A percentile compares a stretch with the other conserved stretches of the same genome.
Evolutionary conservation across 2,329 filamentous ascomycete species (phyloP).

Genomic region (Tothia fuscella): DNA sequence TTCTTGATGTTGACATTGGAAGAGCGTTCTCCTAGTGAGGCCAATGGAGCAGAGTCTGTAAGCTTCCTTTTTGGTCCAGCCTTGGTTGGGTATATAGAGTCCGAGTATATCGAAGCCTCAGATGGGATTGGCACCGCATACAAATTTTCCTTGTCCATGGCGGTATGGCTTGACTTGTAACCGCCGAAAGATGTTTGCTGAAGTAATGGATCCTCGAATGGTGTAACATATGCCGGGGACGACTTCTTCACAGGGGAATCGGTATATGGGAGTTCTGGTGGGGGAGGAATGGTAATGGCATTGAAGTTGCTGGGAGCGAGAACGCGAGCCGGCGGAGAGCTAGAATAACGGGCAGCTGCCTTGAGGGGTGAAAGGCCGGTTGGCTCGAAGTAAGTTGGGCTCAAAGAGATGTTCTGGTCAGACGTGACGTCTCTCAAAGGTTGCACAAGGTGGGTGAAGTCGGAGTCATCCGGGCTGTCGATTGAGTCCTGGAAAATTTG

Average conservation of each 20-base stretch:
- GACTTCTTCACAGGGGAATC: constrained; percentile 61
- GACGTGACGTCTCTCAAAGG: constrained; percentile 34
- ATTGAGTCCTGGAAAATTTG: constrained; percentile 48
- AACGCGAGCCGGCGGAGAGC: constrained; percentile 48
- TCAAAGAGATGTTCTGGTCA: constrained; percentile 54
- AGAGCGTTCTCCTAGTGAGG: not conserved
- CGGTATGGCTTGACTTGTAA: no score
- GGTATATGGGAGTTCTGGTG: constrained; percentile 43
- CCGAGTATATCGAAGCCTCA: not conserved
- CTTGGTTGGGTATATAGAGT: not conserved
- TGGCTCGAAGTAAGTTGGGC: constrained; percentile 42
- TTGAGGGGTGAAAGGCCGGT: constrained; percentile 60
- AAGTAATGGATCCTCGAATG: constrained; percentile 20
- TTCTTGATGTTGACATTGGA: constrained; percentile 7
- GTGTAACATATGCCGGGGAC: constrained; percentile 12
- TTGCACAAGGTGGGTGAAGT: constrained; percentile 35
- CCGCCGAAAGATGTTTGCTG: no score
- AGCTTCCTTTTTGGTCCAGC: constrained; percentile 2
- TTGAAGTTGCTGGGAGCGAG: constrained; percentile 50
- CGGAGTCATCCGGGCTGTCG: constrained; percentile 29
- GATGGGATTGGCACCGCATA: not conserved
- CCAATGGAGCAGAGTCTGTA: constrained; percentile 1
- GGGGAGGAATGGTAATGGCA: constrained; percentile 55
- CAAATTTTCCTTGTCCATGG: constrained; percentile 3
- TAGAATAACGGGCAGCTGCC: constrained; percentile 40